Evolutionary conservation across 2,329 filamentous ascomycete genomes (phyloP).

Genomic region (Ophidiomyces ophidiicola): DNA sequence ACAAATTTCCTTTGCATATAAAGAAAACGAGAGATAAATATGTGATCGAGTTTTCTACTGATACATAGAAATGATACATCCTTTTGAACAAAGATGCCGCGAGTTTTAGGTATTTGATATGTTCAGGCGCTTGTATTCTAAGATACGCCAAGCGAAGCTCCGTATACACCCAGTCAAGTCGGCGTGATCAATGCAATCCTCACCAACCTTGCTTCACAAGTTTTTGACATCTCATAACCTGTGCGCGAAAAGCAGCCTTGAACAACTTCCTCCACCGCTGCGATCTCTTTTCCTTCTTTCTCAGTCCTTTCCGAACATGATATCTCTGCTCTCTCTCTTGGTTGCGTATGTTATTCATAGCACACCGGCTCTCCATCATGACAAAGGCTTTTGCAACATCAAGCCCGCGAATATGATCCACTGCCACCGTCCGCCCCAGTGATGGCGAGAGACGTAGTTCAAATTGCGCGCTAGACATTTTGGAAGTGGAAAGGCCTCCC

Average conservation of each 20-base stretch:
- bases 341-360: slow-evolving; percentile 25
- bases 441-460: slow-evolving; percentile 20
- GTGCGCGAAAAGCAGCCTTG: slow-evolving; percentile 33
- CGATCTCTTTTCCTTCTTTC: slow-evolving; percentile 29
- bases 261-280: slow-evolving; percentile 35
- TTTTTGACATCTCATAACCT: slow-evolving; percentile 31
- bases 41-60: not conserved
- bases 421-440: slow-evolving; percentile 19
- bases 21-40: not conserved
- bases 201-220: slow-evolving; percentile 39
- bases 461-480: slow-evolving; percentile 1
- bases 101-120: too few relatives aligned
- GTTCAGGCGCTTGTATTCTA: not conserved
- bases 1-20: not conserved
- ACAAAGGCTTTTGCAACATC: slow-evolving; percentile 19
- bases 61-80: slow-evolving; percentile 2
- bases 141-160: too few relatives aligned
- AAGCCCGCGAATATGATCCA: slow-evolving; percentile 15
- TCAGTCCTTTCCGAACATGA: slow-evolving; percentile 33
- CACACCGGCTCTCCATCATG: slow-evolving; percentile 19
- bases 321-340: slow-evolving; percentile 28
- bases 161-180: too few relatives aligned
- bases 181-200: too few relatives aligned
- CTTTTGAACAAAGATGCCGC: too few relatives aligned
- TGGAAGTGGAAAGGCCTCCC: not conserved